Evolutionary conservation across 352 stramenopile species (phyloP), one percentile per base, ranked within the genome.

Genomic region (Globisporangium middletonii): DNA sequence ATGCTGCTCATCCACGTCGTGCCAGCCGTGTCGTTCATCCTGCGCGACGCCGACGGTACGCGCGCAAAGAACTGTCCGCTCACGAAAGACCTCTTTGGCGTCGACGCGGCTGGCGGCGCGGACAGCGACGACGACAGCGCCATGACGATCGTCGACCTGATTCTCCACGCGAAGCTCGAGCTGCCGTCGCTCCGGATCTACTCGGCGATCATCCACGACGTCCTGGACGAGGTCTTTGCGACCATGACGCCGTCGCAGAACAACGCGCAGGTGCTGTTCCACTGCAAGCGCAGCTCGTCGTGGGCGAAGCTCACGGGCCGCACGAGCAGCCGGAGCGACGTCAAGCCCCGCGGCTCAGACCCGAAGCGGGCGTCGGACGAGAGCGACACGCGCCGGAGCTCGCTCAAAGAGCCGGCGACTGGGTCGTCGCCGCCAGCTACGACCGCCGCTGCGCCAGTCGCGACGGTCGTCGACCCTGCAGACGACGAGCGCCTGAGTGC

Each of bases 1-100:
- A 94, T 94, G 85, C 68, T 94, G 27, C 68, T 92, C n/a, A 92
- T 94, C 51, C 85, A 92, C 65, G 68, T 89, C 49, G 76, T 94
- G 6, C 84, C 85, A 1, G 79, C 82, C 1, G 77, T 94, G 27
- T 80, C 81, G 12, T 94, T 89, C 57, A 75, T 94, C 53, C 61
- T 94, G 44, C 80, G 79, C 37, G 85, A 94, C 68, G 71, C 65
- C 12, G 83, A 92, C 41, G 72, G 69, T 18, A 72, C 71, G 9
- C 71, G 85, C 16, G 64, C 73, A 1, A 85, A 83, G 23, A 85
- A 89, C 53, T 92, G 81, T 35, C 76, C 78, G 27, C 64, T 94
- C 42, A 91, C 81, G 0, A 72, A 74, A n/a, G 79, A 92, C 43
- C 63, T 94, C 2, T 89, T 94, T 41, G 79, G 73, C 37, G 52